A percentile compares a stretch with the other conserved stretches of the same genome.
Conservation (phyloP, 2,329 filamentous ascomycete species). For the Beauveria pseudobassiana region DNA sequence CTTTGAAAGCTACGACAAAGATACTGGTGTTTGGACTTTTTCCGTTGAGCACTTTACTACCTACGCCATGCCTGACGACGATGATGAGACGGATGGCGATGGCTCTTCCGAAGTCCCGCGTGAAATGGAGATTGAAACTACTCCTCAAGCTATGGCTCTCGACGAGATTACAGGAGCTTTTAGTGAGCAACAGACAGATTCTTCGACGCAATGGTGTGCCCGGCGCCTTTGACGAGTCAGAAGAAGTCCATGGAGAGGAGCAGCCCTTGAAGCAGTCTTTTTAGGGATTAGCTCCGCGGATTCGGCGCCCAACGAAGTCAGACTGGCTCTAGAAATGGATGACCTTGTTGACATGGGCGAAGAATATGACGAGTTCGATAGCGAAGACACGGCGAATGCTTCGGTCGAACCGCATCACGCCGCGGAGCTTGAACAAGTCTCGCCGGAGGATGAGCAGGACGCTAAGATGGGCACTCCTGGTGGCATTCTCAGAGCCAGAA, state of each 20-base stretch:
- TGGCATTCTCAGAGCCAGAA: constrained; percentile 54
- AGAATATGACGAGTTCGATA: constrained; percentile 68
- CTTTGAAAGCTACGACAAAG: constrained; percentile 71
- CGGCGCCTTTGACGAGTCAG: constrained; percentile 68
- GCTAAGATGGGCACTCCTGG: constrained; percentile 44
- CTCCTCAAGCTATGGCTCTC: constrained; percentile 17
- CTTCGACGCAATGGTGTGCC: constrained; percentile 52
- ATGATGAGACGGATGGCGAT: constrained; percentile 36
- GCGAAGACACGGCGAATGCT: constrained; percentile 71
- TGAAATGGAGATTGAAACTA: constrained; percentile 28
- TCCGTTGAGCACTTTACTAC: constrained; percentile 94
- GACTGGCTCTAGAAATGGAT: constrained; percentile 56
- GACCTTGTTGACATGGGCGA: constrained; percentile 50
- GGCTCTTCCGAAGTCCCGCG: constrained; percentile 12
- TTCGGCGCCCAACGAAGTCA: constrained; percentile 57
- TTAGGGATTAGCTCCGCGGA: constrained; percentile 87
- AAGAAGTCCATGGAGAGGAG: constrained; percentile 48
- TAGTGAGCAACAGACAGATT: constrained; percentile 51
- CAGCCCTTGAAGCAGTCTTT: constrained; percentile 62
- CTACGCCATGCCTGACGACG: constrained; percentile 73
- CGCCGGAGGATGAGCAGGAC: constrained; percentile 44
- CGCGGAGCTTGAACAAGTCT: constrained; percentile 61
- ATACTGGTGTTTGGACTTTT: constrained; percentile 85
- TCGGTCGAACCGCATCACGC: constrained; percentile 65
- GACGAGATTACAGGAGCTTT: constrained; percentile 19